Evolutionary conservation across 2,329 filamentous ascomycete species (phyloP).

Genomic region (Amauroascus niger): DNA sequence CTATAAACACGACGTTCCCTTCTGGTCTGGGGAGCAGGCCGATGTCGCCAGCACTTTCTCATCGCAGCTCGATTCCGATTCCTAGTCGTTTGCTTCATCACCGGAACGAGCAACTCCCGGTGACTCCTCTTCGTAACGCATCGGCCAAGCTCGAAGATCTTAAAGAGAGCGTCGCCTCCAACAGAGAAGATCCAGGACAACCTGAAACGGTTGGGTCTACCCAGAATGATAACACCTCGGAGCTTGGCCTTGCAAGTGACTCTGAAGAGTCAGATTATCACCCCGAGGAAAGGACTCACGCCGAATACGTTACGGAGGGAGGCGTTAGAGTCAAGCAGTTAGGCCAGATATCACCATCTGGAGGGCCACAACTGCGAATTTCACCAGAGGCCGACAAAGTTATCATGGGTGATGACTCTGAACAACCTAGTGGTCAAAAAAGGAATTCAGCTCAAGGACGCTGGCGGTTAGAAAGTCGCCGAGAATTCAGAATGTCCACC

Average conservation of each 20-base stretch:
- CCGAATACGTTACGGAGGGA: not conserved
- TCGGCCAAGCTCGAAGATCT: not conserved
- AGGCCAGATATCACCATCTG: constrained; percentile 8
- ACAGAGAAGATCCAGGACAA: not conserved
- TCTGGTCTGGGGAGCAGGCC: not conserved
- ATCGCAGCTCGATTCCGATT: constrained; percentile 17
- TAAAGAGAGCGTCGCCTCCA: not conserved
- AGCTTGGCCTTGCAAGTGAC: not conserved
- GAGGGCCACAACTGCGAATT: constrained; percentile 18
- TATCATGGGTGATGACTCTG: constrained; percentile 16
- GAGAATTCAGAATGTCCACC: constrained; percentile 16
- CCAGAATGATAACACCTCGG: not conserved
- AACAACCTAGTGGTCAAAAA: not conserved
- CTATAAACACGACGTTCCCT: not conserved
- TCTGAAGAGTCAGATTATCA: constrained; percentile 3
- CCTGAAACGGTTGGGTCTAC: not conserved
- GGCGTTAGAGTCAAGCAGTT: constrained; percentile 17
- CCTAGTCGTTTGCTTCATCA: constrained; percentile 14
- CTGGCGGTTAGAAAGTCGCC: constrained; percentile 5
- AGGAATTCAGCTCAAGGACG: not conserved
- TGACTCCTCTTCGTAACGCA: not conserved
- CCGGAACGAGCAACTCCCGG: not conserved
- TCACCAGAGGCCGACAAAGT: constrained; percentile 18
- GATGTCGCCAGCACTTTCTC: constrained; percentile 11
- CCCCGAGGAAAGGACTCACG: not conserved